Evolutionary conservation across 2,329 filamentous ascomycete genomes (phyloP), one percentile per base, ranked within the genome.

Genomic region (Fusarium liriodendri): DNA sequence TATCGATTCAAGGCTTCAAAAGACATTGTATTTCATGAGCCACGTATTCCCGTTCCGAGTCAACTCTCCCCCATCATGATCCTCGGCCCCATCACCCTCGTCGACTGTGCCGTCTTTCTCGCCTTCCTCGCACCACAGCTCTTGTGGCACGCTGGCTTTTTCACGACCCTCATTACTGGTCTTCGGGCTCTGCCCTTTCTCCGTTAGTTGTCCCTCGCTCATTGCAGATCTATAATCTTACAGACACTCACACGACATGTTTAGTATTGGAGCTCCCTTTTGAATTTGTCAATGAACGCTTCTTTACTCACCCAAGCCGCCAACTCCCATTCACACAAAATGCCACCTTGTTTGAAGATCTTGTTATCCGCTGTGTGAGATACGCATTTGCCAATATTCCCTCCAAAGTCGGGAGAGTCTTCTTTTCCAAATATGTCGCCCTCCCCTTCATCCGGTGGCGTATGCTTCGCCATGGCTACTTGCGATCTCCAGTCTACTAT

Each of bases 371-470:
- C 68, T 95, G 92, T 78, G 93, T 97, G 38, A 89, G 93, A 62
- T 95, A 93, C 85, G 93, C 92, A 16, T 96, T 96, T 79, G 89
- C 91, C 29, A 88, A 89, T 70, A 90, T 96, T 72, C 92, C 92
- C 4, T 87, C 92, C 10, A 86, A 84, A 37, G 88, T 96, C 29
- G 92, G 91, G 6, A 88, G 92, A 42, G 91, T 95, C 18, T 96
- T 97, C 85, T 94, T 97, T 80, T 92, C 91, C 8, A 94, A 92
- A 83, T 81, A 84, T 35, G 93, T 97, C 11, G 89, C 92, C 1
- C 80, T 94, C 59, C 93, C 94, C 0, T 96, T 96, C 80, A 81
- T 95, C 67, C 86, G 88, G 59, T 97, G 94, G 82, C 90, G 94
- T 38, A 91, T 95, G 89, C 81, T 95, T 57, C 87, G 93, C 25